These are phyloP conservation scores for Cytospora mali DNA, from an alignment of 2,329 filamentous ascomycete genomes.

Conservation along the genomic window DNA sequence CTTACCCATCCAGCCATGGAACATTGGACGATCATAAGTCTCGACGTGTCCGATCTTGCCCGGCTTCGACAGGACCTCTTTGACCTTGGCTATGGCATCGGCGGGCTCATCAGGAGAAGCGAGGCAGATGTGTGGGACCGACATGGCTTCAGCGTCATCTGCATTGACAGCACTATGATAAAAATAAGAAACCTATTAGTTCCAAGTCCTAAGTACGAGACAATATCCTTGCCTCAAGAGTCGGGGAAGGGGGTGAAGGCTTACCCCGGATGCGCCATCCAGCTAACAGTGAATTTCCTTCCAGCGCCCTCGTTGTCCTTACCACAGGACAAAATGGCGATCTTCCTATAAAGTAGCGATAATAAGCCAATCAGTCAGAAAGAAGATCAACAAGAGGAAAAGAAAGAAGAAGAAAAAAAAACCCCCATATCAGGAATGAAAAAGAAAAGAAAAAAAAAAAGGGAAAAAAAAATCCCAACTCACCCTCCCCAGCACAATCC, in stretches of 20 bases:
- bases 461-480: constrained; percentile 34
- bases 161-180: constrained; percentile 39
- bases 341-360: constrained; percentile 29
- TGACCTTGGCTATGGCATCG: constrained; percentile 47
- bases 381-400: not conserved
- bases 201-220: not conserved
- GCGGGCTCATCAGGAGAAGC: constrained; percentile 53
- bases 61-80: constrained; percentile 44
- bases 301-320: constrained; percentile 40
- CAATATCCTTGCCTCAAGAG: no score
- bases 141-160: constrained; percentile 47
- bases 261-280: constrained; percentile 39
- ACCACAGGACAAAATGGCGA: constrained; percentile 43
- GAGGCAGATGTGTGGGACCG: constrained; percentile 51
- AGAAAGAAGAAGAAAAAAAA: not conserved
- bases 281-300: constrained; percentile 41
- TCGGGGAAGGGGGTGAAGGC: not conserved
- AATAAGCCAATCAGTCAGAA: not conserved
- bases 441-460: not conserved
- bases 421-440: not conserved
- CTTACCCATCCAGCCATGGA: constrained; percentile 60
- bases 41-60: constrained; percentile 48
- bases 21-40: constrained; percentile 50
- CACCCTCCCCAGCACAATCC: constrained; percentile 55
- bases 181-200: not conserved